Evolutionary conservation across 768 basidiomycete genomes (phyloP), one percentile per base, ranked within the genome.

Genomic region (Tylopilus sp.): DNA sequence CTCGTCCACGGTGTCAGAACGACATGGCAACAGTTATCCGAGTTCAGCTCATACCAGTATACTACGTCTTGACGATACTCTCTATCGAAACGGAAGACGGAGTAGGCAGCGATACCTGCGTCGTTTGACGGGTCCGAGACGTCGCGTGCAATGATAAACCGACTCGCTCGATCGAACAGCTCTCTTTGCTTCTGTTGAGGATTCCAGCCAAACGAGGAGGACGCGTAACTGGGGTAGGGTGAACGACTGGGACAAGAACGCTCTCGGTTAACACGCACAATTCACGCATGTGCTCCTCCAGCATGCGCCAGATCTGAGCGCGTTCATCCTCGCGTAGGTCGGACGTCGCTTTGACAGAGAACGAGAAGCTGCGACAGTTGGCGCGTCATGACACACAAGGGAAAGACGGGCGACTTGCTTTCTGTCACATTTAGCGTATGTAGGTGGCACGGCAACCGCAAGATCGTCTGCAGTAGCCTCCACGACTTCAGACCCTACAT

Each of bases 81-180:
- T 25, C 71, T 62, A 49, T 91, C 89, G 52, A 92, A 92, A 1
- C 89, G 80, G 63, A 91, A 91, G 69, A 81, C 80, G 15, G 75
- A 57, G 59, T 71, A 79, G 9, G 73, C 78, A 17, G 69, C 45
- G 3, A 71, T 17, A 4, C 48, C 71, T 54, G 22, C 76, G 57
- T 45, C 57, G 56, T 21, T 26, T 35, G 52, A 15, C 50, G 21
- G 60, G 49, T 40, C 52, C 20, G 60, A 54, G 25, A 40, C 15
- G 22, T 48, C 55, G 22, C 46, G 52, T 7, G 77, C 71, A 21
- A 88, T 51, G 48, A 89, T 62, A 63, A 84, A 88, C 18, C 89
- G 80, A 40, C 85, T 82, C 26, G 73, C 63, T 2, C 60, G 40
- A 60, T 84, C 60, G 58, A 88, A 90, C 31, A 89, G 64, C 60